These are phyloP conservation scores for Corchorus olitorius DNA, from an alignment of 345 rosid genomes.

Conservation along the genomic window DNA sequence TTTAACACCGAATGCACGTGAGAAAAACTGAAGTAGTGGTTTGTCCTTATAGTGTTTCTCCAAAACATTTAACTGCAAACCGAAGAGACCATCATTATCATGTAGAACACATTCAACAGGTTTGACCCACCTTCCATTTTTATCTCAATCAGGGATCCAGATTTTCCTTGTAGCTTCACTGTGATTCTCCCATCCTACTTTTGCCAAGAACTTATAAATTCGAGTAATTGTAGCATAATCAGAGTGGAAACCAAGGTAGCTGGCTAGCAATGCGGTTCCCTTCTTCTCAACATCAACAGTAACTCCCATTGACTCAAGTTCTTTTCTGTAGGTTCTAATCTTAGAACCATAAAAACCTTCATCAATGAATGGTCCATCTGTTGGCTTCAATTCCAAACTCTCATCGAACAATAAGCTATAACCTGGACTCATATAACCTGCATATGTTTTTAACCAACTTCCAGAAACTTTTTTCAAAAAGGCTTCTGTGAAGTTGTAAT, in stretches of 20 bases:
- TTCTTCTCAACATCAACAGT: conserved; percentile 28
- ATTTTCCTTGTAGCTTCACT: conserved; percentile 28
- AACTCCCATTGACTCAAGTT: conserved; percentile 58
- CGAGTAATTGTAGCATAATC: conserved; percentile 46
- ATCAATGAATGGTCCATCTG: conserved; percentile 80
- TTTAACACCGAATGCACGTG: conserved; percentile 41
- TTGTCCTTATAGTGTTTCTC: conserved; percentile 41
- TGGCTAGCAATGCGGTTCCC: conserved; percentile 40
- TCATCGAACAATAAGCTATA: conserved; percentile 49
- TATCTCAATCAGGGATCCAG: conserved; percentile 56
- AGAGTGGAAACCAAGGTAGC: conserved; percentile 38
- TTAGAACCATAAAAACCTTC: conserved; percentile 54
- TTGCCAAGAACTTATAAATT: conserved; percentile 47
- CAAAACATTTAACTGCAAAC: conserved; percentile 45
- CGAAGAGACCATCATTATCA: conserved; percentile 55
- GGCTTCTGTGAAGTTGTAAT: conserved; percentile 29
- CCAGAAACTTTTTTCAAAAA: conserved; percentile 38
- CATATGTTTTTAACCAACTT: conserved; percentile 60
- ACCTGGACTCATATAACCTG: conserved; percentile 54
- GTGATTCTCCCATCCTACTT: conserved; percentile 38
- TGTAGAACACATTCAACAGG: conserved; percentile 48
- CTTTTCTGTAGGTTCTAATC: conserved; percentile 32
- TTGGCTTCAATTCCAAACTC: conserved; percentile 41
- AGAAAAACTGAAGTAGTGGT: conserved; percentile 40
- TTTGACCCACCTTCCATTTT: conserved; percentile 49